A percentile compares a stretch with the other conserved stretches of the same genome.
phyloP scores from a whole-genome alignment of 2,329 filamentous ascomycete genomes.

The Clarireedia homoeocarpa region DNA sequence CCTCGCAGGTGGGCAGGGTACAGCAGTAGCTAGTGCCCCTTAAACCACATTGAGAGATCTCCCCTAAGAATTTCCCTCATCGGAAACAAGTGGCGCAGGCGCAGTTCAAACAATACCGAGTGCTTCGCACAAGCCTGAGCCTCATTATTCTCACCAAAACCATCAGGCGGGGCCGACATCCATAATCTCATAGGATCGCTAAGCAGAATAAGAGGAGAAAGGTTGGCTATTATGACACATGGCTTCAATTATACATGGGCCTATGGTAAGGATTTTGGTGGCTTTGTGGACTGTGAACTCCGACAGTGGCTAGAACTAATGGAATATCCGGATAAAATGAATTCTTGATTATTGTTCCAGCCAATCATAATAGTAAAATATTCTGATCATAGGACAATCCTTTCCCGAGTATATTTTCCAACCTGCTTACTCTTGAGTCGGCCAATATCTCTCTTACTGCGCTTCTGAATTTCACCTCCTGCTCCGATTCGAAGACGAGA shows the following conservation, averaged over 20 bases:
- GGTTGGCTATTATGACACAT: background rate
- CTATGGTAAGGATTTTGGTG: too few relatives aligned
- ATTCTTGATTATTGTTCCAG: background rate
- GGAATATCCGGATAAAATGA: background rate
- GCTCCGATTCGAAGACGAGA: constrained; percentile 52
- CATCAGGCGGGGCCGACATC: background rate
- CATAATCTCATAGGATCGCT: constrained; percentile 7
- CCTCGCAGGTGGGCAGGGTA: too few relatives aligned
- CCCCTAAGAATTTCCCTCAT: too few relatives aligned
- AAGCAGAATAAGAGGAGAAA: background rate
- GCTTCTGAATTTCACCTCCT: constrained; percentile 61
- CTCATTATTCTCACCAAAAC: background rate
- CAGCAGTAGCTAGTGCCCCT: too few relatives aligned
- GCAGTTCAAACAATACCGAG: too few relatives aligned
- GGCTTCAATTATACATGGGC: background rate
- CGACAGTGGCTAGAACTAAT: background rate
- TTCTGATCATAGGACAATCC: constrained; percentile 52
- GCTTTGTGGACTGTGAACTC: too few relatives aligned
- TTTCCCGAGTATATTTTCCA: constrained; percentile 76
- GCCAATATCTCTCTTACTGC: constrained; percentile 66
- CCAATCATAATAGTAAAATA: constrained; percentile 2
- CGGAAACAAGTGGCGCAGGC: too few relatives aligned
- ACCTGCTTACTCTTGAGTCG: constrained; percentile 72
- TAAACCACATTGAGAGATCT: too few relatives aligned
- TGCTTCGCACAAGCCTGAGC: background rate